A percentile compares a stretch with the other conserved stretches of the same genome.
Evolutionary conservation across 2,329 filamentous ascomycete genomes (phyloP).

Genomic region (Fusarium lyarnte): DNA sequence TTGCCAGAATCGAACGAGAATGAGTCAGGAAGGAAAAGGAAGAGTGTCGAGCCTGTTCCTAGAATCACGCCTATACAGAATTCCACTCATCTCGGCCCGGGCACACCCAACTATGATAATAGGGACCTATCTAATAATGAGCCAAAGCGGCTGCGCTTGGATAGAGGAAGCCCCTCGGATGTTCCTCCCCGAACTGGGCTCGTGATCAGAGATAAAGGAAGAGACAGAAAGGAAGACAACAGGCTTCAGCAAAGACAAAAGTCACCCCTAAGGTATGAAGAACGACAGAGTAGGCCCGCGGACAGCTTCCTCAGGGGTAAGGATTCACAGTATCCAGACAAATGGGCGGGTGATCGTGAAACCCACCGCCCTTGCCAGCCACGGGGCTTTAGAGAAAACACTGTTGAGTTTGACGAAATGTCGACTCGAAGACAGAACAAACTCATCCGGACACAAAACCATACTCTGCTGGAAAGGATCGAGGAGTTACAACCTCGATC

Average conservation of each 20-base stretch:
- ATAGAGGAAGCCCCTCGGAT: background rate
- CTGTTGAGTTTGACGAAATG: slow-evolving; percentile 8
- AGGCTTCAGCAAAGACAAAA: background rate
- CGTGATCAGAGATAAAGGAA: background rate
- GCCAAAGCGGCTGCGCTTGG: background rate
- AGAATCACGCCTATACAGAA: background rate
- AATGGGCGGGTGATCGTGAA: background rate
- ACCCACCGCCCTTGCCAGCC: background rate
- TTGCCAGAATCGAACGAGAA: rapidly evolving
- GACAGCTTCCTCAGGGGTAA: too few relatives aligned
- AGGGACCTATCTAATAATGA: rapidly evolving
- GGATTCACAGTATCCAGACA: background rate
- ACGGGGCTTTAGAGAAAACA: slow-evolving; percentile 9
- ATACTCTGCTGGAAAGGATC: rapidly evolving
- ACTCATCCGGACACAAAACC: background rate
- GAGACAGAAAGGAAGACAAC: background rate
- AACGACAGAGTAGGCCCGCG: too few relatives aligned
- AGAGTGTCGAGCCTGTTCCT: background rate
- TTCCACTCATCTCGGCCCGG: background rate
- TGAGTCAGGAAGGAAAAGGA: background rate
- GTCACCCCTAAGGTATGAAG: background rate
- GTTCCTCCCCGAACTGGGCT: background rate
- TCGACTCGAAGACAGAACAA: background rate
- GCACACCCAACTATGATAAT: background rate
- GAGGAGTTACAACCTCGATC: background rate